Conservation (phyloP, 176 grass and related monocot genomes). For the Metroxylon sagu region DNA sequence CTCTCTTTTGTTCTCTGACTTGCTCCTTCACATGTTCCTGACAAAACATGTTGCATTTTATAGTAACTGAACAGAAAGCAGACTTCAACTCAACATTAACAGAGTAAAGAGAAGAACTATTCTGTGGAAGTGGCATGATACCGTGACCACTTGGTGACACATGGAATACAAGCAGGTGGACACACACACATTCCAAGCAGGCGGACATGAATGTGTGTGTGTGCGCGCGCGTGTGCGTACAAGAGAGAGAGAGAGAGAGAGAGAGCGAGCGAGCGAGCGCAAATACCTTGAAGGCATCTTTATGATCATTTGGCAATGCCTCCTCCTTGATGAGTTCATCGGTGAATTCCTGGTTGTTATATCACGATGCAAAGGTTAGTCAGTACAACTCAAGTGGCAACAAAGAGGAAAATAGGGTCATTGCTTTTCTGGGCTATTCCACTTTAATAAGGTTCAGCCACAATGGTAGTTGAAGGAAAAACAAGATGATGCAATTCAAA, state of each 20-base stretch:
- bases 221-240: too few species aligned
- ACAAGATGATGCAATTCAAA: neutral
- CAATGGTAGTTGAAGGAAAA: too few species aligned
- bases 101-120: neutral
- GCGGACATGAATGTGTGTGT: too few species aligned
- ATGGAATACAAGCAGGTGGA: too few species aligned
- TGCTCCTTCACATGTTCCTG: constrained; percentile 75
- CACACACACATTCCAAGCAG: too few species aligned
- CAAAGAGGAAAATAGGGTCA: too few species aligned
- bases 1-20: constrained; percentile 66
- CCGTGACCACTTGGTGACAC: too few species aligned
- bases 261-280: too few species aligned
- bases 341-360: constrained; percentile 51
- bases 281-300: constrained; percentile 73
- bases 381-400: too few species aligned
- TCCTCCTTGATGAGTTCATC: constrained; percentile 55
- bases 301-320: constrained; percentile 57
- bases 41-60: constrained; percentile 4
- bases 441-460: neutral
- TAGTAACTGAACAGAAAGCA: constrained; percentile 13
- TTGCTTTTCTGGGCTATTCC: too few species aligned
- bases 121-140: too few species aligned
- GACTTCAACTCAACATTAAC: neutral
- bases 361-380: neutral
- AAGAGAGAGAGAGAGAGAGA: too few species aligned